Base-by-base conservation (phyloP, 805 yeast species). In the Sugiyamaella floridensis region DNA sequence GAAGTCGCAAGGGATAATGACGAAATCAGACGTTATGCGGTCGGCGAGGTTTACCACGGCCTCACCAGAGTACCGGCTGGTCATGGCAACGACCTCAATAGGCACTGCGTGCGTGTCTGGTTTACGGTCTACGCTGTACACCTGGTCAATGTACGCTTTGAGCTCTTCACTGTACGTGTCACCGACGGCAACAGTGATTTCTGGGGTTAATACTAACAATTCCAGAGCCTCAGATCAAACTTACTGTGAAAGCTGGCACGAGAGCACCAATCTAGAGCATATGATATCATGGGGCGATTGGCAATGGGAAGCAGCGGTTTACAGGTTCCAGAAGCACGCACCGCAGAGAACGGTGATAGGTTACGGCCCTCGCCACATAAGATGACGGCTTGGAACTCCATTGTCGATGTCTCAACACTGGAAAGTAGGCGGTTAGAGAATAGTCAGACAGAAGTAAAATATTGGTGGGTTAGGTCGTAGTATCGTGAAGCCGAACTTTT, bases 331-430 rank as follows among this genome's bases (percentile, higher is more conserved):
- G 85, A 74, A 14, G 80, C 76, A 48, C 83, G 72, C 40, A 74
- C 75, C 0, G 90, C 78, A 14, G 72, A 68, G 56, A 92, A 80
- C 0, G 98, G 98, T 14, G 79, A 66, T 59, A 93, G 73, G 46
- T 76, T 75, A 16, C 74, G 73, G 12, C 98, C 98, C 49, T 79
- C 81, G 1, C 98, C 98, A 71, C 98, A 90, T 53, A 89, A 79
- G 18, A 92, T 80, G 47, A 92, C 77, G 0, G 96, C 97, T 64
- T 90, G 96, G 66, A 89, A 85, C 70, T 89, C 96, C 97, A 92
- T 90, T 11, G 37, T 32, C 37, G 37, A 11, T 32, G 37, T 11
- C 37, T 32, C n/a, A 11, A 4, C 37, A 11, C 8, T 32, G 37
- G n/a, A 32, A 32, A 32, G n/a, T 14, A 5, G 37, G 12, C 37